These are phyloP conservation scores for Phytophthora sansomeana DNA, from an alignment of 352 stramenopile genomes.

Conservation along the genomic window DNA sequence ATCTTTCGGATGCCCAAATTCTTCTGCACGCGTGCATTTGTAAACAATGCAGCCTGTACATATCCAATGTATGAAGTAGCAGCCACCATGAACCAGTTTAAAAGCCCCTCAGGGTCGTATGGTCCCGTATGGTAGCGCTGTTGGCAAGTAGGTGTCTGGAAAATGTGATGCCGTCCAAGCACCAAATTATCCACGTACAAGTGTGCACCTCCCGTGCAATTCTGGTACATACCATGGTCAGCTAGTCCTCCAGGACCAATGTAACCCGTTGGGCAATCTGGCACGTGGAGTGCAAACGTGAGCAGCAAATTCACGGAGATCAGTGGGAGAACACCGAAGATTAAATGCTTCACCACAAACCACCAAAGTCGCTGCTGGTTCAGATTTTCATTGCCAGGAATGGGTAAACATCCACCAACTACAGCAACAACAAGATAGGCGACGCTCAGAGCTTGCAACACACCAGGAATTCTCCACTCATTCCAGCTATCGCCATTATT, in stretches of 20 bases:
- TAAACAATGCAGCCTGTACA: constrained; percentile 47
- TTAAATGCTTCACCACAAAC: constrained; percentile 31
- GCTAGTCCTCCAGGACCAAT: constrained; percentile 67
- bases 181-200: constrained; percentile 69
- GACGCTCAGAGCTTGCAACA: constrained; percentile 72
- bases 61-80: constrained; percentile 74
- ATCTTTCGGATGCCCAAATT: background rate
- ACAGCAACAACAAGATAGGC: constrained; percentile 52
- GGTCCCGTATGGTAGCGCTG: constrained; percentile 59
- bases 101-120: constrained; percentile 81
- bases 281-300: constrained; percentile 61
- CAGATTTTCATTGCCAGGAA: background rate
- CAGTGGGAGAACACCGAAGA: constrained; percentile 45
- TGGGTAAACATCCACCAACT: constrained; percentile 16
- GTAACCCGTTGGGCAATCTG: constrained; percentile 79
- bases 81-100: constrained; percentile 82
- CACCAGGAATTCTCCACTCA: constrained; percentile 75
- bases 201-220: constrained; percentile 86
- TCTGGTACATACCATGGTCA: constrained; percentile 47
- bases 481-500: constrained; percentile 68
- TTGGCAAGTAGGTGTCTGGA: constrained; percentile 69
- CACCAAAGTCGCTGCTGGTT: background rate
- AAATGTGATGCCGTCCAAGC: constrained; percentile 71
- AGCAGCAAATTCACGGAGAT: constrained; percentile 58
- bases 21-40: background rate